Conservation (phyloP, 106 monocot genomes). For the Dioscorea zingiberensis region DNA sequence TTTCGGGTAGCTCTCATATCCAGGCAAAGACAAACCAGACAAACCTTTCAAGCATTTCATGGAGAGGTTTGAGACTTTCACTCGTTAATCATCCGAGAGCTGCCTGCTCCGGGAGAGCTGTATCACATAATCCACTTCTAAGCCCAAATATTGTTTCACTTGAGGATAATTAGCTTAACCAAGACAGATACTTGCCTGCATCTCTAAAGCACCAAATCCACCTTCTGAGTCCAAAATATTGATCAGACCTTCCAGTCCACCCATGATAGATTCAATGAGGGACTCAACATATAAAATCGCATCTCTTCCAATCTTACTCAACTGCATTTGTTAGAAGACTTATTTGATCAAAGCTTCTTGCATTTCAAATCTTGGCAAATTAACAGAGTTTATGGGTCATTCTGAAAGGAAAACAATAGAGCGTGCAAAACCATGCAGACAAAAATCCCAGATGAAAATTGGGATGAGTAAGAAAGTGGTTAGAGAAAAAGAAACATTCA, state of each 20-base stretch:
- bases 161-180: no score
- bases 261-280: slow-evolving; percentile 97
- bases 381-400: no score
- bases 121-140: slow-evolving; percentile 18
- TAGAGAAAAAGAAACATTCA: no score
- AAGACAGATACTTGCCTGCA: slow-evolving; percentile 48
- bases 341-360: no score
- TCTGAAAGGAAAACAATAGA: no score
- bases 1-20: slow-evolving; percentile 87
- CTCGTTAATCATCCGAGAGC: slow-evolving; percentile 43
- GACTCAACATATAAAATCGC: slow-evolving; percentile 93
- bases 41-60: slow-evolving; percentile 44
- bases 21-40: slow-evolving; percentile 52
- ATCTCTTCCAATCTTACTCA: slow-evolving; percentile 86
- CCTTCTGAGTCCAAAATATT: slow-evolving; percentile 98
- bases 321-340: slow-evolving; percentile 21
- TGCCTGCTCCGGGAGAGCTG: slow-evolving; percentile 93
- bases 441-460: no score
- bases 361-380: no score
- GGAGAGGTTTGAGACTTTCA: slow-evolving; percentile 47
- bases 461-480: no score
- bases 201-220: slow-evolving; percentile 93
- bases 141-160: no score
- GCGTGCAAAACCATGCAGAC: no score
- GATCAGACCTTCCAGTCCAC: slow-evolving; percentile 91